Conservation (phyloP, 371 early-diverging fungal species). For the Fennellomyces sp. region DNA sequence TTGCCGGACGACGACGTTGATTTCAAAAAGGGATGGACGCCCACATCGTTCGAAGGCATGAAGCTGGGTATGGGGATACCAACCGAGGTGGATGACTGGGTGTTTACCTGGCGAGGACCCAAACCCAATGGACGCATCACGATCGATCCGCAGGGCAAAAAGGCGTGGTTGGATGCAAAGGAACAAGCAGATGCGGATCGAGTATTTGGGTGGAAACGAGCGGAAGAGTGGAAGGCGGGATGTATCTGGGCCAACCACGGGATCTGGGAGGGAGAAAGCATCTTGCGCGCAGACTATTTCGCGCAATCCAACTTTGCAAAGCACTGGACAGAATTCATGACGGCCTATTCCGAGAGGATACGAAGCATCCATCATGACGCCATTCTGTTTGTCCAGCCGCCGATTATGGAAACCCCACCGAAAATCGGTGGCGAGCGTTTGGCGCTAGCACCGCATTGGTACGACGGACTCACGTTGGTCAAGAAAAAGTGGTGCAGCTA, state of each 20-base stretch:
- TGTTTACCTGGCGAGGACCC: conserved; percentile 63
- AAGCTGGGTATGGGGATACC: conserved; percentile 61
- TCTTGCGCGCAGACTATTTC: conserved; percentile 62
- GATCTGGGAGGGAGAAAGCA: conserved; percentile 59
- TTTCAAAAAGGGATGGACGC: conserved; percentile 61
- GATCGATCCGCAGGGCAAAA: conserved; percentile 51
- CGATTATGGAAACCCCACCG: conserved; percentile 65
- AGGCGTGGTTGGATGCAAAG: conserved; percentile 57
- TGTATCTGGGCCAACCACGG: conserved; percentile 77
- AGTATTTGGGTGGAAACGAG: conserved; percentile 54
- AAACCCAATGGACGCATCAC: conserved; percentile 34
- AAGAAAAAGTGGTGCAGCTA: conserved; percentile 70
- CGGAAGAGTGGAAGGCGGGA: conserved; percentile 39
- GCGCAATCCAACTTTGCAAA: conserved; percentile 43
- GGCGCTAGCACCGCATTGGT: conserved; percentile 78
- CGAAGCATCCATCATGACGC: conserved; percentile 52
- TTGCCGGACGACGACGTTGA: conserved; percentile 47
- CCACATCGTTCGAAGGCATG: conserved; percentile 69
- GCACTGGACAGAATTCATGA: conserved; percentile 62
- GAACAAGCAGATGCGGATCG: conserved; percentile 35
- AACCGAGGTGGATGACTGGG: conserved; percentile 60
- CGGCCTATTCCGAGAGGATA: conserved; percentile 40
- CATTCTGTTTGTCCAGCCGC: conserved; percentile 71
- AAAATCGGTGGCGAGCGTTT: conserved; percentile 47
- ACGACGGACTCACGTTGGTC: conserved; percentile 72